phyloP scores from a whole-genome alignment of 192 early-diverging fungal species.

The Rhizophlyctis rosea region DNA sequence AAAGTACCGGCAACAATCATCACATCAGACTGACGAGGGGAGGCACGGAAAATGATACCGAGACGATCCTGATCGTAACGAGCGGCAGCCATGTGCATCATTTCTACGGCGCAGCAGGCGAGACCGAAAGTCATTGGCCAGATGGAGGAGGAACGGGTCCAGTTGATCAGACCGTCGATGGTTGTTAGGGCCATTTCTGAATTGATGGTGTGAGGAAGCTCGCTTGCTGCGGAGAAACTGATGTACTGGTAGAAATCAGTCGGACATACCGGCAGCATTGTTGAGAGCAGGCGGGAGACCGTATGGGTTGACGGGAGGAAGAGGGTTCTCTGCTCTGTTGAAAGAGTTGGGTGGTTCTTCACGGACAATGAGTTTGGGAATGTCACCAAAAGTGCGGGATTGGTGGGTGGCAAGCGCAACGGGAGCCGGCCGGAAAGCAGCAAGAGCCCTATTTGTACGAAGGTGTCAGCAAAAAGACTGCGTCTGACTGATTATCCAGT shows the following conservation, averaged over 20 bases:
- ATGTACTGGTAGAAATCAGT: no score
- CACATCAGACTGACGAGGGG: constrained; percentile 95
- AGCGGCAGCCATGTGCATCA: constrained; percentile 95
- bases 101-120: constrained; percentile 96
- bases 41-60: constrained; percentile 95
- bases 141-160: constrained; percentile 87
- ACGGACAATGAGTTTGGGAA: not conserved
- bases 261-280: constrained; percentile 41
- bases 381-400: not conserved
- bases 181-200: constrained; percentile 74
- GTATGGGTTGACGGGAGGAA: constrained; percentile 47
- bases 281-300: constrained; percentile 44
- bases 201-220: no score
- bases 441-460: no score
- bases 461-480: no score
- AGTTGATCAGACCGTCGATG: constrained; percentile 89
- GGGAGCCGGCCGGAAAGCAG: not conserved
- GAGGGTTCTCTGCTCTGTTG: not conserved
- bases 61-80: constrained; percentile 98
- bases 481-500: no score
- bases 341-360: not conserved
- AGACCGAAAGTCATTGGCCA: constrained; percentile 80
- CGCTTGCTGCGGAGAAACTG: no score
- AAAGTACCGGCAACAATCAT: constrained; percentile 99
- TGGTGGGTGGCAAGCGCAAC: not conserved